Evolutionary conservation across 495 filamentous ascomycete genomes (phyloP).

Genomic region (Lentithecium fluviatile): DNA sequence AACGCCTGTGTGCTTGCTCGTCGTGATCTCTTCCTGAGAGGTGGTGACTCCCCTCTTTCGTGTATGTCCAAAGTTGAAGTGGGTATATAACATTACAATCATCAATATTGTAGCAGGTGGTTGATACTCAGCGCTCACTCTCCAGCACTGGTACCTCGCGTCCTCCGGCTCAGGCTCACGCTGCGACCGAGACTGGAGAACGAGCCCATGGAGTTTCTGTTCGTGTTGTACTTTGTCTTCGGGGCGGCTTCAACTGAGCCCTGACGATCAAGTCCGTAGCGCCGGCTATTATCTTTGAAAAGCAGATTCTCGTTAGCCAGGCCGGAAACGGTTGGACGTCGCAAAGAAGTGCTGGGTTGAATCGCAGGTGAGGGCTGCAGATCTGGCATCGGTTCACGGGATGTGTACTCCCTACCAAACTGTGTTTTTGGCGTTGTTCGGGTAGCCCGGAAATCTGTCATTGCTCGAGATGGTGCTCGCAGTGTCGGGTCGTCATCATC

Average conservation of each 20-base stretch:
- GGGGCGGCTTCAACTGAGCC: constrained; percentile 17
- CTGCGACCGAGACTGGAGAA: constrained; percentile 13
- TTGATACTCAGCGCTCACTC: constrained; percentile 24
- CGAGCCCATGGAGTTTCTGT: constrained; percentile 4
- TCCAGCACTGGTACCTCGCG: constrained; percentile 20
- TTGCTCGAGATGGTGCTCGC: constrained; percentile 44
- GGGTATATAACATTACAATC: constrained; percentile 31
- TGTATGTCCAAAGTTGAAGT: constrained; percentile 7
- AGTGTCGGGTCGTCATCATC: constrained; percentile 46
- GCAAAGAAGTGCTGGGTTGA: constrained; percentile 23
- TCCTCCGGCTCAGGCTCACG: constrained; percentile 24
- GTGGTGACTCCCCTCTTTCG: too few relatives aligned
- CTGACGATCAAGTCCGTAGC: constrained; percentile 28
- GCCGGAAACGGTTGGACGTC: constrained; percentile 21
- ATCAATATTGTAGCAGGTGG: constrained; percentile 4
- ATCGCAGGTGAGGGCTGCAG: constrained; percentile 30
- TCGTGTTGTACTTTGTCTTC: constrained; percentile 9
- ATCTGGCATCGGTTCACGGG: constrained; percentile 42
- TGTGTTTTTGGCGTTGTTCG: constrained; percentile 42
- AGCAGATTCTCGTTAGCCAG: constrained; percentile 14
- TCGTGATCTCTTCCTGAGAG: too few relatives aligned
- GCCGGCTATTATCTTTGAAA: constrained; percentile 17
- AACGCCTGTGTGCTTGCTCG: too few relatives aligned
- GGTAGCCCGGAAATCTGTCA: constrained; percentile 43
- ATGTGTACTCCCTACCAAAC: constrained; percentile 48